Evolutionary conservation across 805 yeast species (phyloP), one percentile per base, ranked within the genome.

Genomic region (Yarrowia alimentaria): DNA sequence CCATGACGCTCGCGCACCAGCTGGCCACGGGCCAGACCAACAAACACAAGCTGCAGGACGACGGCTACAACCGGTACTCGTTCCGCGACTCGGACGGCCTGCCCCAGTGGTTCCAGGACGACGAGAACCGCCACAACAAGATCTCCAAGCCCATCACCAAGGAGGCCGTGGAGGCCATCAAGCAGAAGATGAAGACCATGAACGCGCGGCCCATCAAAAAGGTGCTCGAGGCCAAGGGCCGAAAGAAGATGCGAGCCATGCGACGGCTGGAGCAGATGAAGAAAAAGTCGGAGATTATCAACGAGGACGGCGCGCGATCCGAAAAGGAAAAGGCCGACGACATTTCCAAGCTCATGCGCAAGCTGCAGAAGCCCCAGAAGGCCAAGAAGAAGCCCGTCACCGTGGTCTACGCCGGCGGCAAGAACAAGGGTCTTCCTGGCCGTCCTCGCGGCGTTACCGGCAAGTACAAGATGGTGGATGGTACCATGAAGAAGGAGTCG

Each of bases 391-490:
- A 95, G 19, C 81, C 84, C 75, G 87, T 88, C 30, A 86, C 95
- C 1, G 77, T 88, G 55, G 95, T 93, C 55, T 89, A 80, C 59
- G 98, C 99, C 8, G 70, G 73, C 43, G 98, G 98, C 62, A 66
- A 73, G 28, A 90, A 93, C 68, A 85, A 73, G 66, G 95, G 96
- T 54, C 70, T 90, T 48, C 74, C 85, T 59, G 99, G 99, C 52
- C 84, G 99, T 73, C 99, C 99, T 32, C 84, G 80, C 71, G 99
- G 99, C 67, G 80, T 93, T 59, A 88, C 82, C 68, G 99, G 99
- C 70, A 89, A 87, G 67, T 93, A 93, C 73, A 93, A 87, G 83
- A 93, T 93, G 99, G 98, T 93, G 60, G 99, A 93, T 70, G 98
- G 98, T 75, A 86, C 83, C 16, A 74, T 88, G 84, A 93, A 93